Evolutionary conservation across 371 early-diverging fungal species (phyloP).

Genomic region (Mortierella sp.): DNA sequence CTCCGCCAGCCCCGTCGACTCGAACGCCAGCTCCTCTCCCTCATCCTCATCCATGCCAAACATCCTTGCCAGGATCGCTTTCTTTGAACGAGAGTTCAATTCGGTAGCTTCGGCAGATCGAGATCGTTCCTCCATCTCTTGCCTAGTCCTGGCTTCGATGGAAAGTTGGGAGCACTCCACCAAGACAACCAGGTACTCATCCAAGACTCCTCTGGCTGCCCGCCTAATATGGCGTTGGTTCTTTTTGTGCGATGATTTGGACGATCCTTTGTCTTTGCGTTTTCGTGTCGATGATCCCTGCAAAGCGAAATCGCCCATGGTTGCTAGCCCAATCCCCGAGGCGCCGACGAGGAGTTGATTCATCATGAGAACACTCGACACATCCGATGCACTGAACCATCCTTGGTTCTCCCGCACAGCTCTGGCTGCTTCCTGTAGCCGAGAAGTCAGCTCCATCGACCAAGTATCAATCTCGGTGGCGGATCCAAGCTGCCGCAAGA

Average conservation of each 20-base stretch:
- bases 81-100: neutral
- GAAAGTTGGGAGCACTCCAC: slow-evolving; percentile 36
- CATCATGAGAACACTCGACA: slow-evolving; percentile 31
- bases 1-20: slow-evolving; percentile 13
- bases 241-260: slow-evolving; percentile 13
- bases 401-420: slow-evolving; percentile 40
- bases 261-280: neutral
- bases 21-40: slow-evolving; percentile 12
- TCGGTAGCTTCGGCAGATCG: neutral
- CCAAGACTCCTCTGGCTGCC: slow-evolving; percentile 35
- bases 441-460: slow-evolving; percentile 34
- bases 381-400: slow-evolving; percentile 38
- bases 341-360: slow-evolving; percentile 54
- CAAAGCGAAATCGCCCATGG: neutral
- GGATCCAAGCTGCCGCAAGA: slow-evolving; percentile 47
- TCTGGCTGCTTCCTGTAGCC: slow-evolving; percentile 34
- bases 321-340: slow-evolving; percentile 11
- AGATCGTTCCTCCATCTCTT: slow-evolving; percentile 8
- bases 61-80: slow-evolving; percentile 19
- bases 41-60: slow-evolving; percentile 30
- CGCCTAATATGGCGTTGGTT: slow-evolving; percentile 29
- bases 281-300: neutral
- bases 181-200: slow-evolving; percentile 44
- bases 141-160: slow-evolving; percentile 19
- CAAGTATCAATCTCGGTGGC: slow-evolving; percentile 40